Evolutionary conservation across 2,329 filamentous ascomycete genomes (phyloP), one percentile per base, ranked within the genome.

Genomic region (Blastomyces emzantsi): DNA sequence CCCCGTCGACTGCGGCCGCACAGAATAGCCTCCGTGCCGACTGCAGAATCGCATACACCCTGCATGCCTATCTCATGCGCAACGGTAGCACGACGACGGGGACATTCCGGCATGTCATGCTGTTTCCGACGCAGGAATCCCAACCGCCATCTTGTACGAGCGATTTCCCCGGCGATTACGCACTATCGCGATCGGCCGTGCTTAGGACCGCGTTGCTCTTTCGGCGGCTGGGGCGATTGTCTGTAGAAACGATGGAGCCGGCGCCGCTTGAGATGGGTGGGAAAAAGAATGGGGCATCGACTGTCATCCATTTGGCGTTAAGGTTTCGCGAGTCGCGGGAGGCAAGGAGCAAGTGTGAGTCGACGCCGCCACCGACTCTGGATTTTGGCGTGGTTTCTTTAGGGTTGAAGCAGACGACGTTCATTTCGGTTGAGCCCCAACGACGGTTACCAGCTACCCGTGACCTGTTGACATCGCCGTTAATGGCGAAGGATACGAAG

Each of bases 351-450:
- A 15, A 49, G 22, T 52, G 22, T 19, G 30, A 17, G 25, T 52
- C 49, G 13, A 36, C 7, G 51, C 30, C 63, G 22, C 51, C 59
- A 17, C 49, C 49, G 39, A 54, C 45, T 36, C 58, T 43, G 19
- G 47, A 56, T 47, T 64, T 41, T 49, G 58, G 56, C 3, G 56
- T 39, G 28, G 41, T 64, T 8, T 36, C 41, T 39, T 64, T 55
- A 17, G 62, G 58, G 39, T 33, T 64, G 36, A 60, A 56, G 28
- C 54, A 59, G 22, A 62, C 43, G 22, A 61, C 63, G 3, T 64
- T 64, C 51, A 54, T 64, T 28, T 64, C 63, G 43, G 51, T 64
- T 33, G 55, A 30, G n/a, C 63, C 63, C 25, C 63, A 61, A n/a
- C 19, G 60, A 28, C 47, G 59, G 8, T 17, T 64, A 19, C 63